Evolutionary conservation across 345 rosid genomes (phyloP), one percentile per base, ranked within the genome.

Genomic region (Schrenkiella parvula): DNA sequence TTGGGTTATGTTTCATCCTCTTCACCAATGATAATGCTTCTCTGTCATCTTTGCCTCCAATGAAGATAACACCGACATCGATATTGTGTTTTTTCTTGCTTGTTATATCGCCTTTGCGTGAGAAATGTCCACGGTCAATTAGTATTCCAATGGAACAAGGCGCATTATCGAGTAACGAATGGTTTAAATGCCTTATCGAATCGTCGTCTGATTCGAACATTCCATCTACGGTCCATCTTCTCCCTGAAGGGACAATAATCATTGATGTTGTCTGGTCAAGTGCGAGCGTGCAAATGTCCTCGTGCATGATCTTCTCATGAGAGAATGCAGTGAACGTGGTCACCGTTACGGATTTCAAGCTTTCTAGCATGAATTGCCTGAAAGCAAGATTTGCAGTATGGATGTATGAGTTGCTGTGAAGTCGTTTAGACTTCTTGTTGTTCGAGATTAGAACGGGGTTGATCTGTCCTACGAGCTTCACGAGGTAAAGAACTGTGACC

Each of bases 401-500:
- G 25, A 71, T 71, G 69, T 62, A 71, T 0, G 68, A 51, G 53
- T 62, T 43, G 9, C 42, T 19, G n/a, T 8, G 14, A 28, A 39
- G 23, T n/a, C 13, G 25, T 38, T 62, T 71, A 9, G 22, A n/a
- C 8, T 71, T 62, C 43, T 39, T 65, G 46, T 31, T 43, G 67
- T 87, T 83, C 34, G 82, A 56, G 17, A 85, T 60, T 34, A 84
- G 48, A 28, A 81, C 26, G 0, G 91, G 86, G 21, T 67, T 51
- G 62, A 79, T 54, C 23, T 64, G 74, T 4, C 88, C 88, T 8
- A 73, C 72, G 12, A 85, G 80, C 77, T 85, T 77, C 23, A 80
- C 59, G 22, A 87, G 84, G 43, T 84, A 85, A 61, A 82, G 85
- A 12, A 71, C 91, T 22, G 74, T 55, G 37, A 87, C 74, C 21